Evolutionary conservation across 805 yeast species (phyloP), one percentile per base, ranked within the genome.

Genomic region (Spathaspora hagerdaliae): DNA sequence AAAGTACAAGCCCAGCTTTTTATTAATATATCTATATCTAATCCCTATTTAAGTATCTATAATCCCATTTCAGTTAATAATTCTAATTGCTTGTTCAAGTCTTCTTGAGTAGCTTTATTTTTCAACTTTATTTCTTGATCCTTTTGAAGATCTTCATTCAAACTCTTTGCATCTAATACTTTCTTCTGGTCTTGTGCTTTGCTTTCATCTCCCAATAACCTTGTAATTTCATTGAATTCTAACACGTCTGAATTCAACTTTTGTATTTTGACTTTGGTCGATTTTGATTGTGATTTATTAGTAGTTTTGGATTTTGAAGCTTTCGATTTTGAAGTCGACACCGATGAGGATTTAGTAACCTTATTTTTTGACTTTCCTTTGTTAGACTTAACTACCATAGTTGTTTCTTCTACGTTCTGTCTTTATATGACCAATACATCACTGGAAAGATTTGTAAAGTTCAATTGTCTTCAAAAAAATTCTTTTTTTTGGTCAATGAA

Each of bases 41-140:
- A 19, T 19, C 24, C 24, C 43, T 14, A 29, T 11, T 29, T 11
- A 9, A 29, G 35, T 38, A 7, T 26, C 40, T 41, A 63, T 29
- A 71, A 55, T 27, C 57, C 72, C 60, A 77, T 67, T 5, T 71
- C 79, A 14, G 74, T 69, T 15, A 78, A 63, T 52, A 77, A 49
- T 46, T 78, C 81, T 48, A 78, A 51, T 56, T 78, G 82, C 39
- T 59, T 58, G 13, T 67, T 61, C 31, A 78, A 50, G 42, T 75
- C 81, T 35, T 57, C 54, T n/a, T 73, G 73, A 5, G 69, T 65
- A 47, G 59, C 48, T 50, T 65, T 63, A 29, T 63, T 59, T 39
- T 54, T 49, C 27, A 55, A 57, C 39, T 57, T 54, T 7, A 52
- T 59, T 42, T 64, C 57, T 35, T 59, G 59, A 48, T 78, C 81